Percentiles rank a stretch among this genome's conserved stretches.
phyloP scores from a whole-genome alignment of 1,139 yeast species.

The Protomyces lactucae-debilis region DNA sequence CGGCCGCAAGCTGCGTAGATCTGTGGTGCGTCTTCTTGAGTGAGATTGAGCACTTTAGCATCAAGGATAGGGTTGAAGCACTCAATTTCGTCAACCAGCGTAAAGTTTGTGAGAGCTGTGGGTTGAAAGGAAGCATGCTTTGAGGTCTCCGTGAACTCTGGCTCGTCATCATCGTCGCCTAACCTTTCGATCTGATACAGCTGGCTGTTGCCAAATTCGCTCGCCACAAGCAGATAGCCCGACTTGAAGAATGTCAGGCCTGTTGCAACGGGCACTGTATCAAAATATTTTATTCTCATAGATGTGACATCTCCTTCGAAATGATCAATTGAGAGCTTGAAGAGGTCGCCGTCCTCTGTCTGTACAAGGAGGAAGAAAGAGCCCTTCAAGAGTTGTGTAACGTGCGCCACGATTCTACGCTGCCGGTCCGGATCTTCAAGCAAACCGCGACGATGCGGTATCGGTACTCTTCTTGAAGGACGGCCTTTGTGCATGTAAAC shows the following conservation, averaged over 20 bases:
- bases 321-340: slow-evolving; percentile 55
- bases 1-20: slow-evolving; percentile 44
- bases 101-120: slow-evolving; percentile 52
- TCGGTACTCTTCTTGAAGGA: slow-evolving; percentile 44
- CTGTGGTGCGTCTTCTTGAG: slow-evolving; percentile 40
- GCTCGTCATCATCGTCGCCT: slow-evolving; percentile 52
- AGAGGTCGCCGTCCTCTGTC: slow-evolving; percentile 68
- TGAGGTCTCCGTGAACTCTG: slow-evolving; percentile 39
- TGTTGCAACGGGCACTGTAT: slow-evolving; percentile 59
- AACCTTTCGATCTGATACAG: slow-evolving; percentile 73
- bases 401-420: slow-evolving; percentile 50
- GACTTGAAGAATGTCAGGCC: slow-evolving; percentile 59
- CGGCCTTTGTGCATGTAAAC: slow-evolving; percentile 45
- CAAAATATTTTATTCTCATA: slow-evolving; percentile 61
- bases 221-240: slow-evolving; percentile 70
- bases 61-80: slow-evolving; percentile 58
- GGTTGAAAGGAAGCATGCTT: slow-evolving; percentile 38
- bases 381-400: slow-evolving; percentile 58
- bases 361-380: slow-evolving; percentile 71
- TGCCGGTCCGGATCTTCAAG: slow-evolving; percentile 36
- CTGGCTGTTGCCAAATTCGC: slow-evolving; percentile 56
- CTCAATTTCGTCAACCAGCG: slow-evolving; percentile 51
- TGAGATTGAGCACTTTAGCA: slow-evolving; percentile 44
- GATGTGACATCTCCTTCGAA: slow-evolving; percentile 43
- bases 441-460: slow-evolving; percentile 47